These are phyloP conservation scores for Bisporella sp. DNA, from an alignment of 2,329 filamentous ascomycete genomes.

Conservation along the genomic window DNA sequence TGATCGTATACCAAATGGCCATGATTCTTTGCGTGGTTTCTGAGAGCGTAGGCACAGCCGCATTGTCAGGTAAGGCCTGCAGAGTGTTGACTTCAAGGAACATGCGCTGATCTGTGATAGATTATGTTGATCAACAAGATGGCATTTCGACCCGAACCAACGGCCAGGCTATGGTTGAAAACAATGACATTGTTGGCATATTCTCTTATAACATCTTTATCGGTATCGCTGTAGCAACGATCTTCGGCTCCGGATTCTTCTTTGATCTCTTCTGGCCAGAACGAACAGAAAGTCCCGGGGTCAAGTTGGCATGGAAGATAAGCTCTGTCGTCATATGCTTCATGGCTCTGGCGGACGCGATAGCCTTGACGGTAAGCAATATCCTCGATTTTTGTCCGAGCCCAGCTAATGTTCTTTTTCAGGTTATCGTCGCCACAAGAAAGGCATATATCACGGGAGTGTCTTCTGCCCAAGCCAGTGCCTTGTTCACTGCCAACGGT, in stretches of 20 bases:
- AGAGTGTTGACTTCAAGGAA: neutral
- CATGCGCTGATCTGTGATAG: constrained; percentile 22
- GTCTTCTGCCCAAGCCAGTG: constrained; percentile 19
- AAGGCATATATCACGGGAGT: constrained; percentile 38
- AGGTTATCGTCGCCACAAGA: constrained; percentile 39
- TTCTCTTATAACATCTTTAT: constrained; percentile 52
- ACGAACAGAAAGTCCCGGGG: constrained; percentile 38
- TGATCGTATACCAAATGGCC: constrained; percentile 52
- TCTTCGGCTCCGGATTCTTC: constrained; percentile 54
- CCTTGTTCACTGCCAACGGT: constrained; percentile 27
- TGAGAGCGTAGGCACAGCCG: constrained; percentile 48
- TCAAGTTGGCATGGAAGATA: constrained; percentile 47
- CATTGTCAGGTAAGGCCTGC: constrained; percentile 38
- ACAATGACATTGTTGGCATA: constrained; percentile 48
- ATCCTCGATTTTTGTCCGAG: neutral
- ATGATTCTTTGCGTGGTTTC: constrained; percentile 51
- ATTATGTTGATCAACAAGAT: constrained; percentile 47
- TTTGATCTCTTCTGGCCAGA: constrained; percentile 57
- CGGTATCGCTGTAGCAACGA: constrained; percentile 47
- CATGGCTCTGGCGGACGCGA: constrained; percentile 38
- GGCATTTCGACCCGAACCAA: constrained; percentile 34
- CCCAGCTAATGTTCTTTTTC: neutral
- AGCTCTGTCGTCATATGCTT: constrained; percentile 41
- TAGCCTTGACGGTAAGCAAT: constrained; percentile 37
- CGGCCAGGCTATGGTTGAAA: constrained; percentile 36